phyloP scores from a whole-genome alignment of 2,329 filamentous ascomycete genomes.

The Pseudohalonectria lignicola region DNA sequence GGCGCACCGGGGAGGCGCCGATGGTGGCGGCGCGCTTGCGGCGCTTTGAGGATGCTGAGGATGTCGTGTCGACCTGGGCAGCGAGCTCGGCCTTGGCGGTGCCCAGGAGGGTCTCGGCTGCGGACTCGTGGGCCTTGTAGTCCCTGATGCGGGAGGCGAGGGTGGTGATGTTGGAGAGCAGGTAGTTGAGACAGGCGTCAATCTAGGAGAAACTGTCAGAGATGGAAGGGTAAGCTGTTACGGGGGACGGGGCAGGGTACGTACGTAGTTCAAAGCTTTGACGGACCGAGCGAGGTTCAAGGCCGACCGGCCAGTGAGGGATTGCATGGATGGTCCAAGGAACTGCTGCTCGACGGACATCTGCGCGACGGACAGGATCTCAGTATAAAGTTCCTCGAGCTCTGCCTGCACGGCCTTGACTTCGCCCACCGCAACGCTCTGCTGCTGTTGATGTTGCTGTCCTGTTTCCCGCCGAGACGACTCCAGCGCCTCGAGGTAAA shows the following conservation, averaged over 20 bases:
- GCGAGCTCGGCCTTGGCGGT: conserved; percentile 33
- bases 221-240: not conserved
- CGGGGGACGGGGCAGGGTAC: conserved; percentile 9
- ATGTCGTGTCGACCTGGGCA: conserved; percentile 7
- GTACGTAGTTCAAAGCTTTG: conserved; percentile 39
- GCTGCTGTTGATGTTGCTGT: conserved; percentile 4
- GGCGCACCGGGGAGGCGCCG: conserved; percentile 21
- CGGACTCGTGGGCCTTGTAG: conserved; percentile 32
- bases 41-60: conserved; percentile 10
- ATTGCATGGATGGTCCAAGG: conserved; percentile 45
- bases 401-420: conserved; percentile 47
- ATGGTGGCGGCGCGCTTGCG: conserved; percentile 12
- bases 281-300: conserved; percentile 31
- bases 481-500: conserved; percentile 38
- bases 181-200: conserved; percentile 37
- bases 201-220: conserved; percentile 26
- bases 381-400: conserved; percentile 57
- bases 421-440: conserved; percentile 23
- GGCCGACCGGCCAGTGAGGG: conserved; percentile 29
- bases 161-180: conserved; percentile 33
- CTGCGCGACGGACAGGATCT: conserved; percentile 58
- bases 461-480: conserved; percentile 6
- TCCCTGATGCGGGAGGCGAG: conserved; percentile 30
- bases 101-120: conserved; percentile 24
- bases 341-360: conserved; percentile 62